Evolutionary conservation across 2,329 filamentous ascomycete genomes (phyloP), one percentile per base, ranked within the genome.

Genomic region (Fusarium haematococcum): DNA sequence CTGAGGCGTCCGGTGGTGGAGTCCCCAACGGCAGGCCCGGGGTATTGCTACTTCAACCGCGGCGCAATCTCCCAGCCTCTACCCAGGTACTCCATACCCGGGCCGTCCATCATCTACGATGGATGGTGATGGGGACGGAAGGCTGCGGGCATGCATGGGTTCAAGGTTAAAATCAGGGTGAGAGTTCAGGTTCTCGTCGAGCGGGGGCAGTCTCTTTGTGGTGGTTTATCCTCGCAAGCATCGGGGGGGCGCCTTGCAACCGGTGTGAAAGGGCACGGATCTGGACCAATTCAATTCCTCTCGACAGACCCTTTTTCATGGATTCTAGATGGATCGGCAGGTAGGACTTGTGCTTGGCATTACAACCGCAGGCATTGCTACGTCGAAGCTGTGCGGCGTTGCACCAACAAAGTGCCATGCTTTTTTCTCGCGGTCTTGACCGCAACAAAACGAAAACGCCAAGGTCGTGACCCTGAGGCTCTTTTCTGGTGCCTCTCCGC

Each of bases 21-120:
- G 74, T 68, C 63, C 66, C 56, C 74, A 75, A 67, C 65, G 67
- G 68, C 71, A 64, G 69, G 61, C 67, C 76, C 67, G 68, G 70
- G 70, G 63, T 71, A 74, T 68, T 75, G 56, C 52, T 79, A 79
- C 77, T 66, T 75, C 54, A 63, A 43, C 50, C 62, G 61, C 41
- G 14, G 58, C 33, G 69, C 76, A 78, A 79, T 78, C 65, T 77
- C 77, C 69, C 73, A 76, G 76, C 70, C 67, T 78, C 71, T 65
- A 16, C 6, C n/a, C 45, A 74, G 54, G 74, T 79, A 78, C 70
- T 67, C 41, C 33, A n/a, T 54, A 58, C 41, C 43, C 39, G 27
- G 63, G 48, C 63, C 48, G 41, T 62, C 64, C 64, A 45, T 61
- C 67, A 60, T 72, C 71, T 72, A 57, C 70, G 62, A 43, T 73